phyloP scores from a whole-genome alignment of 2,329 filamentous ascomycete genomes.

The Xylariomycetidae sp. region DNA sequence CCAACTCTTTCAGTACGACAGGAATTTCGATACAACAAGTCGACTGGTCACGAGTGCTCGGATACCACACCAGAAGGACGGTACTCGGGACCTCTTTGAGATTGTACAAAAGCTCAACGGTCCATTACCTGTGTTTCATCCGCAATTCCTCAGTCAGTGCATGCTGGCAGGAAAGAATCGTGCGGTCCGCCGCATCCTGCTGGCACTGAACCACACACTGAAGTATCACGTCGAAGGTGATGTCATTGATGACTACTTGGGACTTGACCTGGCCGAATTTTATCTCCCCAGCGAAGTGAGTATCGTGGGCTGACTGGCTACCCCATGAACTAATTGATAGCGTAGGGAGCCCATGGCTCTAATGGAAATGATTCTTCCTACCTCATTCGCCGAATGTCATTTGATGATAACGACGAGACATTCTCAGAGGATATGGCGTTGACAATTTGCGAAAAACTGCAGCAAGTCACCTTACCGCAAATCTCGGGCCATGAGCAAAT shows the following conservation, averaged over 20 bases:
- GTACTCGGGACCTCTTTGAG: slow-evolving; percentile 69
- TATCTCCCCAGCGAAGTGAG: slow-evolving; percentile 37
- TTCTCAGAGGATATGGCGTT: slow-evolving; percentile 69
- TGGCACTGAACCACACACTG: slow-evolving; percentile 67
- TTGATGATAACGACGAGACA: slow-evolving; percentile 52
- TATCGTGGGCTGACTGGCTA: slow-evolving; percentile 1
- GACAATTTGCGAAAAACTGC: slow-evolving; percentile 72
- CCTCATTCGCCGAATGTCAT: slow-evolving; percentile 30
- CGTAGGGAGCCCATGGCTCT: slow-evolving; percentile 11
- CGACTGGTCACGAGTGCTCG: slow-evolving; percentile 51
- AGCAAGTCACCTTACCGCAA: slow-evolving; percentile 68
- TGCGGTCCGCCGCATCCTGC: slow-evolving; percentile 68
- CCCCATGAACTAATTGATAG: slow-evolving; percentile 8
- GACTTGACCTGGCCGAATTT: slow-evolving; percentile 57
- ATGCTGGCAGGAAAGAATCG: slow-evolving; percentile 73
- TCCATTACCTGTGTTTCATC: slow-evolving; percentile 85
- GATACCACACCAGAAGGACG: slow-evolving; percentile 42
- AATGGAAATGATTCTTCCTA: slow-evolving; percentile 30
- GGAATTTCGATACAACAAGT: slow-evolving; percentile 62
- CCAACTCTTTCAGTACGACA: slow-evolving; percentile 80
- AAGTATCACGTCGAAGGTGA: slow-evolving; percentile 85
- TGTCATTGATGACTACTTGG: slow-evolving; percentile 71
- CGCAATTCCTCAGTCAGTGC: slow-evolving; percentile 83
- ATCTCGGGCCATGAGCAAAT: slow-evolving; percentile 84
- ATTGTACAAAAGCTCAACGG: slow-evolving; percentile 81